These are phyloP conservation scores for Trametes cubensis DNA, from an alignment of 768 basidiomycete genomes.

Conservation along the genomic window DNA sequence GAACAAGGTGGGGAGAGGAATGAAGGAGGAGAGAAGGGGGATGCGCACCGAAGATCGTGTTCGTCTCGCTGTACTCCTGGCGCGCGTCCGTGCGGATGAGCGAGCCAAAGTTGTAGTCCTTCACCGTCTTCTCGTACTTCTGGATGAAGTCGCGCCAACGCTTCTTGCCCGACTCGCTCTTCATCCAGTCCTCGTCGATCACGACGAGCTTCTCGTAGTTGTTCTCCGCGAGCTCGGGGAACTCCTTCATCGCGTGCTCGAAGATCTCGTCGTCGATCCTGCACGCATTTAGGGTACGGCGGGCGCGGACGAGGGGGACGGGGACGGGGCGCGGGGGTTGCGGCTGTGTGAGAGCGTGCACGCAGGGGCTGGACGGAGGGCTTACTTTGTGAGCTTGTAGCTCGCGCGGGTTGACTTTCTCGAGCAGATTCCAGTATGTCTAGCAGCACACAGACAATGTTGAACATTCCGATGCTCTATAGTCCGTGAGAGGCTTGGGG, in stretches of 20 bases:
- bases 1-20: too few species aligned
- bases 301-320: background rate
- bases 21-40: too few species aligned
- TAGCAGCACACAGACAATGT: slow-evolving; percentile 34
- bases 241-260: slow-evolving; percentile 69
- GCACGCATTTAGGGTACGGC: background rate
- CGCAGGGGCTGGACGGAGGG: slow-evolving; percentile 1
- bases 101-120: slow-evolving; percentile 97
- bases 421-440: slow-evolving; percentile 95
- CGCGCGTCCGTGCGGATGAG: slow-evolving; percentile 81
- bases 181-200: slow-evolving; percentile 92
- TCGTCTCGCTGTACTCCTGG: slow-evolving; percentile 85
- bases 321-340: too few species aligned
- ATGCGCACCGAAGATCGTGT: slow-evolving; percentile 87
- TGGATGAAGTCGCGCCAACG: slow-evolving; percentile 89
- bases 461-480: background rate
- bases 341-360: slow-evolving; percentile 7
- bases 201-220: slow-evolving; percentile 46
- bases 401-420: slow-evolving; percentile 73
- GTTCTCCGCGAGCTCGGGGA: slow-evolving; percentile 69
- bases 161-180: slow-evolving; percentile 84
- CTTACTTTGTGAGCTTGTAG: slow-evolving; percentile 84
- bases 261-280: slow-evolving; percentile 87
- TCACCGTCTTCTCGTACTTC: slow-evolving; percentile 85
- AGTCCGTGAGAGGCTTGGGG: background rate